Percentiles rank a stretch among this genome's conserved stretches.
Conservation (phyloP, 1,284 basidiomycete species). For the Apiotrichum gracile region DNA sequence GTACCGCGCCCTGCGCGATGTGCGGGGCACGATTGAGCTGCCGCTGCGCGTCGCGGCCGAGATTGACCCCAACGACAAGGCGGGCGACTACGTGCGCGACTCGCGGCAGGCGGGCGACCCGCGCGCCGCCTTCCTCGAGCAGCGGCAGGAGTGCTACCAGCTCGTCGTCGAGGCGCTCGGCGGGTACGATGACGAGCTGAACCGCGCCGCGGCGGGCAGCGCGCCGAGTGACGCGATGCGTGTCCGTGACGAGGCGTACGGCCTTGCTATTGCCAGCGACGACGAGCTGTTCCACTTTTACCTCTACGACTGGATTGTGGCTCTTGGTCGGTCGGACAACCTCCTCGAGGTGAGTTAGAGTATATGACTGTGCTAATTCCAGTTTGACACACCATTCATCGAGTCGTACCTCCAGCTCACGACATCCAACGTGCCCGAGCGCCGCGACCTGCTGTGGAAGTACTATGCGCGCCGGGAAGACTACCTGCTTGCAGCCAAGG, state of each 20-base stretch:
- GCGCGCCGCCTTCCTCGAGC: slow-evolving; percentile 57
- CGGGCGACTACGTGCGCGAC: slow-evolving; percentile 69
- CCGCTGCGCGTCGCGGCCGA: slow-evolving; percentile 77
- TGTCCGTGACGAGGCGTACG: slow-evolving; percentile 45
- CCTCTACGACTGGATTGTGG: slow-evolving; percentile 89
- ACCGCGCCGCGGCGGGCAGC: slow-evolving; percentile 15
- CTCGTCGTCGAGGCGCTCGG: slow-evolving; percentile 74
- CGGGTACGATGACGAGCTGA: slow-evolving; percentile 61
- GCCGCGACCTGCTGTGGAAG: slow-evolving; percentile 91
- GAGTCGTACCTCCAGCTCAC: slow-evolving; percentile 67
- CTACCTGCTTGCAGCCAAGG: slow-evolving; percentile 76
- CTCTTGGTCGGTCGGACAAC: slow-evolving; percentile 72
- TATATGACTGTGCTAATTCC: not conserved
- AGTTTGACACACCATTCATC: slow-evolving; percentile 50
- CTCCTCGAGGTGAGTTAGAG: slow-evolving; percentile 66
- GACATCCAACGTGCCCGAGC: slow-evolving; percentile 49
- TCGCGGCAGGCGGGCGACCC: slow-evolving; percentile 59
- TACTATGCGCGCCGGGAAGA: slow-evolving; percentile 89
- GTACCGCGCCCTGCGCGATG: slow-evolving; percentile 65
- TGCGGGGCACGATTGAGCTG: slow-evolving; percentile 72
- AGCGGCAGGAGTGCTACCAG: slow-evolving; percentile 70
- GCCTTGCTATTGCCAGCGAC: slow-evolving; percentile 68
- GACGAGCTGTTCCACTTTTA: slow-evolving; percentile 93
- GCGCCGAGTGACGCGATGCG: slow-evolving; percentile 4
- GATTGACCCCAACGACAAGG: slow-evolving; percentile 70